Base-by-base conservation (phyloP, 208 protist species). In the Trypanosoma mega region DNA sequence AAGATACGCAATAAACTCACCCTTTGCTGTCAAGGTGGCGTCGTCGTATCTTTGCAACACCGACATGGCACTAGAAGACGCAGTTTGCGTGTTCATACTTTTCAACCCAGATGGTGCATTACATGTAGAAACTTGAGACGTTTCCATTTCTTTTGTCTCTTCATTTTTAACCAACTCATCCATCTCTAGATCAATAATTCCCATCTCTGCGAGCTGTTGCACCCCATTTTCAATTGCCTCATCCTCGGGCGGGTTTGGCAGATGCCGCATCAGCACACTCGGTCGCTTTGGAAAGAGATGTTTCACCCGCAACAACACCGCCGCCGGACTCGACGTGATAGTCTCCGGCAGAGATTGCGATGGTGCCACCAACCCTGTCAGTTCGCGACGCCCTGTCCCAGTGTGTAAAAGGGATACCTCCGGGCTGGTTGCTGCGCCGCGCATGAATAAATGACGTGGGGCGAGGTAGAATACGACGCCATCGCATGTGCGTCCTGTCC, bases 381-480 rank as follows among this genome's bases (percentile, higher is more conserved):
- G 21, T 57, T 18, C 14, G 24, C 29, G 21, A 21, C 41, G 16
- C 33, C 53, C 7, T 16, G 43, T 14, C n/a, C n/a, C n/a, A n/a
- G n/a, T n/a, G n/a, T n/a, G n/a, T n/a, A n/a, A n/a, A n/a, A n/a
- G n/a, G n/a, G n/a, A n/a, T n/a, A n/a, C n/a, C n/a, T n/a, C n/a
- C n/a, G n/a, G n/a, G n/a, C n/a, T n/a, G n/a, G n/a, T n/a, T 1
- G 39, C 12, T 23, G 11, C 23, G 12, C 26, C 14, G 6, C 14
- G 7, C 21, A 14, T 14, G 54, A 68, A 79, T 39, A 81, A 50
- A 21, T 54, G 48, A 2, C 79, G 62, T 5, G 82, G 79, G 4
- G 76, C 79, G 20, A 93, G 58, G 64, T 88, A 81, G 43, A 93
- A 72, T 20, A 81, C 81, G 20, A 91, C 52, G 8, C 87, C 82